Evolutionary conservation across 2,329 filamentous ascomycete species (phyloP).

Genomic region (Cordyceps fumosorosea): DNA sequence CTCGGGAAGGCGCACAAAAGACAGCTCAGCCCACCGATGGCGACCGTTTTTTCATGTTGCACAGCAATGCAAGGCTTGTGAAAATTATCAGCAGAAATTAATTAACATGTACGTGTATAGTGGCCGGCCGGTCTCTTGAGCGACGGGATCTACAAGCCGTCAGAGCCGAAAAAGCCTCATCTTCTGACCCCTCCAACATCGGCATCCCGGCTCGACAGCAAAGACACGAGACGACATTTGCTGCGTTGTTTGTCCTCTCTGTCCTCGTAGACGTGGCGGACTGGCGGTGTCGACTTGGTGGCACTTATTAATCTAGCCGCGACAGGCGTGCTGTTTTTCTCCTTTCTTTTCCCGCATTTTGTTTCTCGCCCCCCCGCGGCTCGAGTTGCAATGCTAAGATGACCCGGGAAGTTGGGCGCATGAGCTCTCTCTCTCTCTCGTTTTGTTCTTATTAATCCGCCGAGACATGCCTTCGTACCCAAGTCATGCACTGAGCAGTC

Average conservation of each 20-base stretch:
- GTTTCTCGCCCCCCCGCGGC: neutral
- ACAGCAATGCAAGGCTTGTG: neutral
- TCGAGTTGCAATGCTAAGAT: neutral
- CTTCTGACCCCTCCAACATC: constrained; percentile 4
- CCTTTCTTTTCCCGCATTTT: too few species aligned
- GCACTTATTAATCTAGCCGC: neutral
- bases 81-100: neutral
- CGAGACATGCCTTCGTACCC: neutral
- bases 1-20: neutral
- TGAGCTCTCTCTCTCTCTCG: neutral
- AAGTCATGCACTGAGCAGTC: neutral
- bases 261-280: too few species aligned
- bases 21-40: neutral
- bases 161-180: neutral
- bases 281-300: too few species aligned
- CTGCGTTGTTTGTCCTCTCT: neutral
- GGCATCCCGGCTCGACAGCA: neutral
- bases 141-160: neutral
- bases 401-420: neutral
- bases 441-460: neutral
- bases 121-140: too few species aligned
- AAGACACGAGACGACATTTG: neutral
- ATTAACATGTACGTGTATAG: too few species aligned
- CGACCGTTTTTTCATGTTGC: neutral
- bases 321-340: neutral